Evolutionary conservation across 768 basidiomycete species (phyloP).

Genomic region (Agaricus blazei): DNA sequence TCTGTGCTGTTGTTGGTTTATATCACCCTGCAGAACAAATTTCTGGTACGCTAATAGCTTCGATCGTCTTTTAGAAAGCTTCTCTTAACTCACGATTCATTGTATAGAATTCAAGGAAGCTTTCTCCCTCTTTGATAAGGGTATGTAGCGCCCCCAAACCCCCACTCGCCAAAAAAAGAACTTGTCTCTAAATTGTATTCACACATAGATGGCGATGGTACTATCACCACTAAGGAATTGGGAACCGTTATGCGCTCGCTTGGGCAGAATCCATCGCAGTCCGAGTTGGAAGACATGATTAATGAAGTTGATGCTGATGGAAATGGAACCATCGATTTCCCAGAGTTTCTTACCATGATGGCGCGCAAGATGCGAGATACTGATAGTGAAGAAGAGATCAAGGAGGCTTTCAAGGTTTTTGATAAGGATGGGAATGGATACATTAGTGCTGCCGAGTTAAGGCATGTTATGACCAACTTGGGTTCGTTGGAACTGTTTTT

Average conservation of each 20-base stretch:
- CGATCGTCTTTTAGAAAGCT: neutral
- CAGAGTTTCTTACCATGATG: constrained; percentile 43
- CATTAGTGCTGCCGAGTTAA: constrained; percentile 85
- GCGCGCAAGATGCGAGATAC: constrained; percentile 25
- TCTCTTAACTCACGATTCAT: neutral
- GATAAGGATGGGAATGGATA: constrained; percentile 95
- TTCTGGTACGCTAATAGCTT: constrained; percentile 52
- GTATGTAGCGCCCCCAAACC: constrained; percentile 34
- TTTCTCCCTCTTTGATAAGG: constrained; percentile 96
- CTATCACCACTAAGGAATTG: constrained; percentile 41
- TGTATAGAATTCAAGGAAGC: constrained; percentile 93
- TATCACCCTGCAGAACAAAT: constrained; percentile 65
- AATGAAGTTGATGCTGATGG: constrained; percentile 37
- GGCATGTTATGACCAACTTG: constrained; percentile 92
- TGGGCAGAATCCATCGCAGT: constrained; percentile 39
- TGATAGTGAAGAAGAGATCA: constrained; percentile 31
- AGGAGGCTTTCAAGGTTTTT: constrained; percentile 57
- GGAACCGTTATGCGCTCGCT: constrained; percentile 42
- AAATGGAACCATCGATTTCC: constrained; percentile 41
- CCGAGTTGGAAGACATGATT: constrained; percentile 40
- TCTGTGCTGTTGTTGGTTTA: neutral
- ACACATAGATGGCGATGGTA: constrained; percentile 38
- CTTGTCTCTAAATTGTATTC: too few relatives aligned
- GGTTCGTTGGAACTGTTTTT: constrained; percentile 39
- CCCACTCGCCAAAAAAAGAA: neutral